Evolutionary conservation across 163 green algal genomes (phyloP).

Genomic region (Smithsoniella earleae): DNA sequence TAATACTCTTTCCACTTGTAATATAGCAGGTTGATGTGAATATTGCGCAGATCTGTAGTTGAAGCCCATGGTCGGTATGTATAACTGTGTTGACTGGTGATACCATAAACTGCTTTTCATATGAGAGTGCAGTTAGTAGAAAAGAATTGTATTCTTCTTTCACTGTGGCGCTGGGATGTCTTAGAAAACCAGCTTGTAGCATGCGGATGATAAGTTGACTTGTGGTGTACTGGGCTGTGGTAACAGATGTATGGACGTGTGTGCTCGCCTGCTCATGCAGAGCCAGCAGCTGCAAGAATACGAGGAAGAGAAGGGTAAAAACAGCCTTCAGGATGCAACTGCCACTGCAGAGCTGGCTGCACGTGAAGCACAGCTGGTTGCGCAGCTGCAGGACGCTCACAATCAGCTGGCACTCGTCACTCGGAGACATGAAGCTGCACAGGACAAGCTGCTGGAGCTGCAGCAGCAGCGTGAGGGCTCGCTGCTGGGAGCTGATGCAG

Average conservation of each 20-base stretch:
- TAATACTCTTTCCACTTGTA: too few species aligned
- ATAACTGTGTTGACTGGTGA: too few species aligned
- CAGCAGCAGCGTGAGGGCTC: constrained; percentile 56
- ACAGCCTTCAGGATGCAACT: background rate
- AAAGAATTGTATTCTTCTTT: too few species aligned
- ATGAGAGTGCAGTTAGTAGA: too few species aligned
- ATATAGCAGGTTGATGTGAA: too few species aligned
- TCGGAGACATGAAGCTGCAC: constrained; percentile 57
- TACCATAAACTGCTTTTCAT: too few species aligned
- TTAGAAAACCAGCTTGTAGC: background rate
- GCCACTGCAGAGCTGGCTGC: constrained; percentile 12
- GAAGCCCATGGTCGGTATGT: too few species aligned
- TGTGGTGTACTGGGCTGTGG: too few species aligned
- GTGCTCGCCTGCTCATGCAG: constrained; percentile 49
- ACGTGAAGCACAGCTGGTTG: constrained; percentile 37
- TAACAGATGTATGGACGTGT: too few species aligned
- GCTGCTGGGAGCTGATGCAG: constrained; percentile 36
- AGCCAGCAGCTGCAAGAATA: background rate
- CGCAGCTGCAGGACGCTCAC: constrained; percentile 43
- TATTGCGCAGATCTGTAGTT: too few species aligned
- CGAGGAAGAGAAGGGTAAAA: background rate
- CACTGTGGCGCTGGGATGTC: background rate
- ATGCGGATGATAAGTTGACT: too few species aligned
- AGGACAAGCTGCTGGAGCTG: constrained; percentile 71
- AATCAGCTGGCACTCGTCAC: constrained; percentile 56